A percentile compares a stretch with the other conserved stretches of the same genome.
Evolutionary conservation across 202 grass and related monocot genomes (phyloP).

Genomic region (Setaria italica): DNA sequence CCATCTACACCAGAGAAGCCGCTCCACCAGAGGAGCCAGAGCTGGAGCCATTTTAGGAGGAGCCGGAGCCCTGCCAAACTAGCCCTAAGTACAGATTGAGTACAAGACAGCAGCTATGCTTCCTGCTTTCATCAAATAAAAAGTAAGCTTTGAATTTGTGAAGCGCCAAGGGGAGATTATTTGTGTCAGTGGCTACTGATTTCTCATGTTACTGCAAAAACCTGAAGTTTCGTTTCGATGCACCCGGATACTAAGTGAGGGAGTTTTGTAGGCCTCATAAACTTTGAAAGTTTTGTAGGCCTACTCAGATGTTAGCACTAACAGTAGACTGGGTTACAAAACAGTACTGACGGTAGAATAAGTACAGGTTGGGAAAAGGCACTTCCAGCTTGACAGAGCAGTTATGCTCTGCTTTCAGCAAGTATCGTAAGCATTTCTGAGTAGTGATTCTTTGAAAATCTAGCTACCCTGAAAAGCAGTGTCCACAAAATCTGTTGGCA

Average conservation of each 20-base stretch:
- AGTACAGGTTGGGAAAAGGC: not conserved
- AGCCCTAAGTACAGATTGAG: not conserved
- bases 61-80: too few species aligned
- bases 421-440: not conserved
- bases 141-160: not conserved
- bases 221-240: not conserved
- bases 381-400: not conserved
- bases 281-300: not conserved
- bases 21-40: too few species aligned
- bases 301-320: not conserved
- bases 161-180: not conserved
- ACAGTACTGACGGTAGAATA: not conserved
- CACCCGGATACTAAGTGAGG: not conserved
- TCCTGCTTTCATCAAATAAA: not conserved
- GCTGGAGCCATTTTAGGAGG: too few species aligned
- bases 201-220: constrained; percentile 12
- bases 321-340: constrained; percentile 4
- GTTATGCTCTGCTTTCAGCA: not conserved
- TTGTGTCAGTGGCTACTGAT: not conserved
- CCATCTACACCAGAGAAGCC: too few species aligned
- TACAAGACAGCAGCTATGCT: not conserved
- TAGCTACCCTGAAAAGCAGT: too few species aligned
- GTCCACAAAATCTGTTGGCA: too few species aligned
- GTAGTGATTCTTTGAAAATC: too few species aligned
- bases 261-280: not conserved